Evolutionary conservation across 371 early-diverging fungal species (phyloP).

Genomic region (Parasitella parasitica): DNA sequence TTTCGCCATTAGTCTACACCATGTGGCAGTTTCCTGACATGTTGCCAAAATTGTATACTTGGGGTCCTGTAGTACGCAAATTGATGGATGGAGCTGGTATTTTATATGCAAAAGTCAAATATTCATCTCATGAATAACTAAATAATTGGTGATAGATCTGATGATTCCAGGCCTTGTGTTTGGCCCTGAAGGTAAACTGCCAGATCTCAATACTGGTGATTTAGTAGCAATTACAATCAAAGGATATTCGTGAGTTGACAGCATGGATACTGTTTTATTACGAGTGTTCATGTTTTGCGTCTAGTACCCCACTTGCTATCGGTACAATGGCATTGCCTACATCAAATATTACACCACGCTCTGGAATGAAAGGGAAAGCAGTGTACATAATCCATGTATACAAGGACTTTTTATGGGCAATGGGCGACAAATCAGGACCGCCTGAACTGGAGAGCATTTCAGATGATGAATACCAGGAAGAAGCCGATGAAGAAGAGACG

Average conservation of each 20-base stretch:
- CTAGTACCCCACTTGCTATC: conserved; percentile 54
- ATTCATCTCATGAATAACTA: background rate
- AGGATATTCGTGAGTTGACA: conserved; percentile 45
- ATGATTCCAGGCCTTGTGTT: conserved; percentile 67
- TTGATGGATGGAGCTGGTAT: conserved; percentile 65
- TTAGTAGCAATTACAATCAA: conserved; percentile 56
- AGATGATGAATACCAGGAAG: conserved; percentile 32
- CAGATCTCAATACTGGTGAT: conserved; percentile 46
- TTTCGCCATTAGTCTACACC: conserved; percentile 51
- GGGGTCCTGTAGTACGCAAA: conserved; percentile 60
- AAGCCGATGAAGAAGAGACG: conserved; percentile 18
- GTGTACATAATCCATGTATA: conserved; percentile 68
- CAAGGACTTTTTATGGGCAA: conserved; percentile 68
- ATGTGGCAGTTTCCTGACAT: conserved; percentile 63
- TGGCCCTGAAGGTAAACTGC: conserved; percentile 42
- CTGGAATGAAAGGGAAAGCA: conserved; percentile 72
- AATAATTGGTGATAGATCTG: conserved; percentile 35
- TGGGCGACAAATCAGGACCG: conserved; percentile 59
- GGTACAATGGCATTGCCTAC: conserved; percentile 59
- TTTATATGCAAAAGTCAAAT: no score
- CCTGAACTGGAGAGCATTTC: conserved; percentile 42
- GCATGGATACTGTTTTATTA: no score
- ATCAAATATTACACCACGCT: conserved; percentile 43
- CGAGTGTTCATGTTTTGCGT: background rate
- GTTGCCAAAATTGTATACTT: conserved; percentile 63